Base-by-base conservation (phyloP, 768 basidiomycete species). In the Tricholoma bakamatsutake region DNA sequence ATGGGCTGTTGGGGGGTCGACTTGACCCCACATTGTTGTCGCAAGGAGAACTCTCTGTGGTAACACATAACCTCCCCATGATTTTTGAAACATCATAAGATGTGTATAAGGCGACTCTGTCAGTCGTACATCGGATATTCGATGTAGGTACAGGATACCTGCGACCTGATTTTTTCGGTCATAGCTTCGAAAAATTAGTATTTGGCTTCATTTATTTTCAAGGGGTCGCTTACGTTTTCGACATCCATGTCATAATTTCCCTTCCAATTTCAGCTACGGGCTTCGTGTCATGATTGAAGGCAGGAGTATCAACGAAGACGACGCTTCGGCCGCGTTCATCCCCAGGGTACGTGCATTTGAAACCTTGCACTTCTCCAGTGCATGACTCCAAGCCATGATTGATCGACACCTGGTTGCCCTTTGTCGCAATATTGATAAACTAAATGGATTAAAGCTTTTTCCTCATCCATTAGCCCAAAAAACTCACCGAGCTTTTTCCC, bases 241-340 rank as follows among this genome's bases (percentile, higher is more conserved):
- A 17, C 50, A 52, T 39, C 50, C 50, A 52, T 31, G 17, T 52
- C 35, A 28, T 27, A 15, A 52, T 52, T 15, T 52, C 37, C 24
- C 18, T 52, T 27, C 50, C 50, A 40, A 52, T 52, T 52, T 52
- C 50, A 40, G 37, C 18, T 24, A 39, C 37, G 4, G 50, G 17
- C 35, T 52, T 28, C 11, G 27, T 31, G 13, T 52, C 21, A 39
- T 52, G 50, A 37, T 52, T 52, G 28, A 52, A 52, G 21, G 50
- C 37, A 27, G 50, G 50, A 5, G 50, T 52, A n/a, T 52, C 50
- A 39, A 52, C 50, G 28, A 52, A 52, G 40, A 52, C 50, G 35
- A 52, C 40, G 28, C 28, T 52, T 52, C 50, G 50, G 15, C 35
- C 12, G 35, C 50, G 35, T 11, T 52, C 28, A 40, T 52, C 50